A percentile compares a stretch with the other conserved stretches of the same genome.
Conservation (phyloP, 352 stramenopile genomes). For the Globisporangium paroecandrum region DNA sequence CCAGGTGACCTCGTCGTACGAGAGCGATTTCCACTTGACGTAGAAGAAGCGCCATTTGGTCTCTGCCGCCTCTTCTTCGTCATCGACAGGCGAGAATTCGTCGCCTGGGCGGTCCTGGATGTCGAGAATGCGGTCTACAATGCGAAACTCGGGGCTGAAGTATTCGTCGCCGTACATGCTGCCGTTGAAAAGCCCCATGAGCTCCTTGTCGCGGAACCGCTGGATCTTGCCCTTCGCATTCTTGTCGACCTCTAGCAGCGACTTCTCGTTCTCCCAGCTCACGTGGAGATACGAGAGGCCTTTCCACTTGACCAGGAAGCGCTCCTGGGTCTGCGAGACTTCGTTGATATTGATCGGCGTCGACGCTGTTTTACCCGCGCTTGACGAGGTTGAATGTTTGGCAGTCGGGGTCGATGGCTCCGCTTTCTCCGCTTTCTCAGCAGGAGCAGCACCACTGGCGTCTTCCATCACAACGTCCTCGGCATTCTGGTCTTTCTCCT, state of each 20-base stretch:
- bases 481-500: slow-evolving; percentile 6
- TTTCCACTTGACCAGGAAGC: slow-evolving; percentile 92
- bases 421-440: slow-evolving; percentile 13
- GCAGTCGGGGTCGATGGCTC: slow-evolving; percentile 5
- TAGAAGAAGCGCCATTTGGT: slow-evolving; percentile 91
- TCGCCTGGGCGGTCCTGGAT: slow-evolving; percentile 75
- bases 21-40: slow-evolving; percentile 98
- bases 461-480: slow-evolving; percentile 11
- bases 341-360: slow-evolving; percentile 15
- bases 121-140: slow-evolving; percentile 87
- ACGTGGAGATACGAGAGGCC: slow-evolving; percentile 87
- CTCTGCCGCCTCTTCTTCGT: slow-evolving; percentile 29
- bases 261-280: slow-evolving; percentile 87
- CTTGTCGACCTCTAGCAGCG: slow-evolving; percentile 79
- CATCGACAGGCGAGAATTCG: slow-evolving; percentile 55
- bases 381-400: neutral
- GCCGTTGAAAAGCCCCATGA: slow-evolving; percentile 40
- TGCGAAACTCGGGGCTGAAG: slow-evolving; percentile 88
- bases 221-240: slow-evolving; percentile 86
- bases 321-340: slow-evolving; percentile 32
- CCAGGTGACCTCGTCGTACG: slow-evolving; percentile 98
- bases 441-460: neutral
- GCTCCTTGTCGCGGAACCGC: slow-evolving; percentile 79
- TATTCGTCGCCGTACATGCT: slow-evolving; percentile 82
- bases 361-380: neutral